Evolutionary conservation across 306 rosid species (phyloP).

Genomic region (Pterocarpus santalinus): DNA sequence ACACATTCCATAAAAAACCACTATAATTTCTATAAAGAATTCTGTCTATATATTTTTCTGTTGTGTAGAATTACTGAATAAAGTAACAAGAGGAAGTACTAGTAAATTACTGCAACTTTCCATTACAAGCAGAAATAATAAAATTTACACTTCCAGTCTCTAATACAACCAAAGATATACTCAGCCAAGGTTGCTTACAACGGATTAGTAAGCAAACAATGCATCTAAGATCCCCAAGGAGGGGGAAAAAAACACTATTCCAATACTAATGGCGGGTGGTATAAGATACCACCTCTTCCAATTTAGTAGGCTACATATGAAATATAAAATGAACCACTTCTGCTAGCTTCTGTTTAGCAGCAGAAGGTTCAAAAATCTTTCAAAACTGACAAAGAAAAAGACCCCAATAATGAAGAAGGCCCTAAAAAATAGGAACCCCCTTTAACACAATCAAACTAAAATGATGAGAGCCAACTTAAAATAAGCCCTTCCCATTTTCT

Average conservation of each 20-base stretch:
- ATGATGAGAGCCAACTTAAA: conserved; percentile 68
- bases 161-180: conserved; percentile 40
- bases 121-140: conserved; percentile 57
- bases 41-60: no score
- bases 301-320: conserved; percentile 40
- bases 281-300: conserved; percentile 72
- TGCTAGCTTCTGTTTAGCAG: conserved; percentile 52
- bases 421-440: conserved; percentile 48
- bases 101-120: conserved; percentile 49
- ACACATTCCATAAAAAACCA: no score
- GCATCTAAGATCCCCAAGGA: conserved; percentile 39
- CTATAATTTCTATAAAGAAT: no score
- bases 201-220: conserved; percentile 48
- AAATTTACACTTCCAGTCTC: conserved; percentile 58
- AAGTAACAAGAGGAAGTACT: conserved; percentile 5
- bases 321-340: conserved; percentile 20
- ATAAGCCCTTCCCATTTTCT: conserved; percentile 66
- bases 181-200: conserved; percentile 51
- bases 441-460: conserved; percentile 38
- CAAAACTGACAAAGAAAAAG: neutral
- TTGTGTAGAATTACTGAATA: no score
- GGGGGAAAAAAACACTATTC: neutral
- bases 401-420: conserved; percentile 47
- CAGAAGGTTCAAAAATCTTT: conserved; percentile 42
- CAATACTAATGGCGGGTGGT: conserved; percentile 83